Evolutionary conservation across 192 early-diverging fungal genomes (phyloP), one percentile per base, ranked within the genome.

Genomic region (Cladochytrium replicatum): DNA sequence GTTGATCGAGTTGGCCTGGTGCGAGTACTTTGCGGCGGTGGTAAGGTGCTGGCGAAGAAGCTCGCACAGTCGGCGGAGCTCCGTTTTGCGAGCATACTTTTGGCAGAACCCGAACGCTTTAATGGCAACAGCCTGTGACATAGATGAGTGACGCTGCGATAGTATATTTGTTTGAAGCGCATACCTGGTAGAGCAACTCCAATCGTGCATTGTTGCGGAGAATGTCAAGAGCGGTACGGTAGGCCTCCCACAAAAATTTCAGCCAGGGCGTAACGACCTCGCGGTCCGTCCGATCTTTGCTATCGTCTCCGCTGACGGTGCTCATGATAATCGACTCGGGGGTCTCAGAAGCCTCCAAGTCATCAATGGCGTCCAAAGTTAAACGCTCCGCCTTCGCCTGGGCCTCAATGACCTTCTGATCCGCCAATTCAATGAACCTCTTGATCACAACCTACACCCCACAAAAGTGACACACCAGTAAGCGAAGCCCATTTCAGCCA

Each of bases 231-330:
- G 90, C 84, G 51, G 90, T 97, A 44, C 97, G 77, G 72, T 99
- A 97, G n/a, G 87, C 86, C 72, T 99, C 97, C 97, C 97, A 99
- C 57, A 97, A 77, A 69, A 99, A 97, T 71, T 90, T 93, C 46
- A 99, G 75, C 90, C 94, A 97, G 28, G 97, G 94, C 31, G 94
- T 99, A 30, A 99, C 91, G 23, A 97, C 85, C 50, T 89, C 91
- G 48, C 96, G 87, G 64, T 99, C 92, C 4, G 93, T 92, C 24
- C 96, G 80, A 70, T 99, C 94, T 69, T 90, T 91, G 69, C 73
- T 81, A 59, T 89, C 87, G 48, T 93, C 93, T 23, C 87, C 86
- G 52, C 84, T 89, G 32, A 99, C 92, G 44, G 92, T 87, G 66
- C 87, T 89, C 54, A 97, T 71, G 50, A 99, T 86, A 56, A 97